Conservation (phyloP, 805 yeast species). For the Zygosaccharomyces gambellarensis region DNA sequence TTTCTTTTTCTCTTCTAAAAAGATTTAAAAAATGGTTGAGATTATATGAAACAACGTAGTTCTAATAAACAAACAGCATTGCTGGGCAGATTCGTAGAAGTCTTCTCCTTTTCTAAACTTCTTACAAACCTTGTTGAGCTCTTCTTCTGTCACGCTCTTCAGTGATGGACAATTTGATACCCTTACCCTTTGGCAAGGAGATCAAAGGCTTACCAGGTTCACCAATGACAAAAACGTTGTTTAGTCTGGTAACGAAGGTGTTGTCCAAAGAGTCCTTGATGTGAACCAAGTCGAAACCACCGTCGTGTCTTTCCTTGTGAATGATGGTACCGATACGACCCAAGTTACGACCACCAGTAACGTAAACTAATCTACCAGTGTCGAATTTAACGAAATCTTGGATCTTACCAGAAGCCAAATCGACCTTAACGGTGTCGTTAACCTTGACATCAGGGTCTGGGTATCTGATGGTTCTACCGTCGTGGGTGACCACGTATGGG, state of each 20-base stretch:
- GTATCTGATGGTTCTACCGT: conserved; percentile 99
- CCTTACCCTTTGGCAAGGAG: conserved; percentile 98
- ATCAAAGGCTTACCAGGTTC: conserved; percentile 92
- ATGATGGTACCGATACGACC: conserved; percentile 95
- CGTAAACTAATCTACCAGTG: conserved; percentile 86
- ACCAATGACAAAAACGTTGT: conserved; percentile 92
- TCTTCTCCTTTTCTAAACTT: conserved; percentile 40
- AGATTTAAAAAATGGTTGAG: conserved; percentile 11
- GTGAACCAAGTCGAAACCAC: conserved; percentile 97
- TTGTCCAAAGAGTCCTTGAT: conserved; percentile 91
- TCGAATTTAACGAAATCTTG: conserved; percentile 85
- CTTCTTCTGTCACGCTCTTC: conserved; percentile 99
- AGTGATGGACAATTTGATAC: conserved; percentile 91
- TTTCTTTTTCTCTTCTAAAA: conserved; percentile 10
- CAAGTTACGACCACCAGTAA: conserved; percentile 98
- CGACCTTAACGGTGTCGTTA: conserved; percentile 97
- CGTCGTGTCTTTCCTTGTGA: conserved; percentile 97
- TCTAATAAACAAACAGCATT: conserved; percentile 11
- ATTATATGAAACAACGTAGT: conserved; percentile 19
- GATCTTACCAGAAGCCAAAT: conserved; percentile 93
- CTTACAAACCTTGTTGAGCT: conserved; percentile 64
- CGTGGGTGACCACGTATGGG: conserved; percentile 98
- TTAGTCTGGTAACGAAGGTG: conserved; percentile 91
- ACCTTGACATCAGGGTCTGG: conserved; percentile 97
- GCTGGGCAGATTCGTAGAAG: conserved; percentile 12